Conservation (phyloP, 2,329 filamentous ascomycete genomes). For the Onygenales sp. region DNA sequence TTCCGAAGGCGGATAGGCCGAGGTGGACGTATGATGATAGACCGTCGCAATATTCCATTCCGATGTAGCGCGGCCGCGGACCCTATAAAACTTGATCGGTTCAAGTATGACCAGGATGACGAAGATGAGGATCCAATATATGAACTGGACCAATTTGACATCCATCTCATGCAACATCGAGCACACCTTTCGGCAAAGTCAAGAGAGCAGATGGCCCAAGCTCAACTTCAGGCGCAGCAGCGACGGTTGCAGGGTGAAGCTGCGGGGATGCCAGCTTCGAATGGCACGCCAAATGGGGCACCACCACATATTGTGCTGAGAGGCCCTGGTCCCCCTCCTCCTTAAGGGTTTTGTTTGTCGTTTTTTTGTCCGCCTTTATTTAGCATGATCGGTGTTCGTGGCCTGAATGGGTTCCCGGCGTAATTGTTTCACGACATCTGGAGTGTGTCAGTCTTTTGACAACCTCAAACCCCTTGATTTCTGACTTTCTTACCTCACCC, state of each 20-base stretch:
- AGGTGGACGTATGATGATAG: slow-evolving; percentile 77
- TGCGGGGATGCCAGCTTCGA: slow-evolving; percentile 17
- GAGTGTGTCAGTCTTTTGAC: not conserved
- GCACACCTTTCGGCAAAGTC: slow-evolving; percentile 39
- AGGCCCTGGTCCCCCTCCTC: slow-evolving; percentile 22
- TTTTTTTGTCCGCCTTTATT: not conserved
- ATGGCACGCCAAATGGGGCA: slow-evolving; percentile 13
- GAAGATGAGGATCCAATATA: slow-evolving; percentile 67
- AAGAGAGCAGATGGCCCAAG: slow-evolving; percentile 34
- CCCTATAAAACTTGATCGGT: slow-evolving; percentile 54
- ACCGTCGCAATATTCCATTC: slow-evolving; percentile 61
- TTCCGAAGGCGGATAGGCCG: slow-evolving; percentile 80
- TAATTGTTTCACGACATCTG: not conserved
- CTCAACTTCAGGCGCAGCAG: slow-evolving; percentile 31
- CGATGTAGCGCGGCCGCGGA: slow-evolving; percentile 39
- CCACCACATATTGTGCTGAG: slow-evolving; percentile 12
- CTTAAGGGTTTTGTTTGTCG: slow-evolving; percentile 12
- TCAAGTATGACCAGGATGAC: slow-evolving; percentile 81
- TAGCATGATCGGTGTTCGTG: no score
- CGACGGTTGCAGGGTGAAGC: slow-evolving; percentile 27
- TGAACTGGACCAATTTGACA: slow-evolving; percentile 60
- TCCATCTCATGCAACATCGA: slow-evolving; percentile 48
- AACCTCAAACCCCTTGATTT: slow-evolving; percentile 1
- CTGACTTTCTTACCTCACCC: slow-evolving; percentile 4
- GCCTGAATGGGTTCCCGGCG: no score